Evolutionary conservation across 148 eudicot species (phyloP), one percentile per base, ranked within the genome.

Genomic region (Salicornia ramosissima): DNA sequence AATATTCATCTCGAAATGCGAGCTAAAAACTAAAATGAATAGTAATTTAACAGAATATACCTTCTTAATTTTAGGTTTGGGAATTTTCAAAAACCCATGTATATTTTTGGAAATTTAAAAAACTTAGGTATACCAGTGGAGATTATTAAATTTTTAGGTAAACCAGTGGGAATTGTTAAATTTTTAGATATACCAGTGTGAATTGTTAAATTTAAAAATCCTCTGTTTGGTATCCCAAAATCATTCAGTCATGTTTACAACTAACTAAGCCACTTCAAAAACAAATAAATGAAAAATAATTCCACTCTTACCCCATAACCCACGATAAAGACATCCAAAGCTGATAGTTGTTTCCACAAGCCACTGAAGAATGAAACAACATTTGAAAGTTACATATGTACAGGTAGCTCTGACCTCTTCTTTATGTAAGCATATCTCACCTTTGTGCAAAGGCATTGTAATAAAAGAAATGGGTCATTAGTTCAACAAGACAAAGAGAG

Each of bases 381-480:
- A 74, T 40, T 43, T 58, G 18, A 52, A 36, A 72, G 45, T 65
- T 47, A 69, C 34, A 19, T 59, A 39, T 43, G 67, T 55, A 34
- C 24, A 33, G 11, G 10, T 19, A 79, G 51, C 21, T 52, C 29
- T n/a, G 8, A 7, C 63, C 29, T 15, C 40, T 28, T 31, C 22
- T 19, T 42, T 46, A 55, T 53, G 16, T 5, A 67, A 61, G 54
- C 33, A 58, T 22, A 43, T 33, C 83, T 80, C 77, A 93, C 98
- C 96, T 90, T 56, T 78, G 78, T 42, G 96, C 95, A 74, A 90
- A 90, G 67, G 98, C 96, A 70, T 93, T 93, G 83, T 86, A 88
- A 79, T 90, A 82, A 57, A 79, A 86, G 57, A 93, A 78, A 78
- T 93, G 98, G 64, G 96, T 85, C 85, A 90, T 86, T 39, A 82